These are phyloP conservation scores for Penicillium sp. DNA, from an alignment of 2,329 filamentous ascomycete genomes.

Conservation along the genomic window DNA sequence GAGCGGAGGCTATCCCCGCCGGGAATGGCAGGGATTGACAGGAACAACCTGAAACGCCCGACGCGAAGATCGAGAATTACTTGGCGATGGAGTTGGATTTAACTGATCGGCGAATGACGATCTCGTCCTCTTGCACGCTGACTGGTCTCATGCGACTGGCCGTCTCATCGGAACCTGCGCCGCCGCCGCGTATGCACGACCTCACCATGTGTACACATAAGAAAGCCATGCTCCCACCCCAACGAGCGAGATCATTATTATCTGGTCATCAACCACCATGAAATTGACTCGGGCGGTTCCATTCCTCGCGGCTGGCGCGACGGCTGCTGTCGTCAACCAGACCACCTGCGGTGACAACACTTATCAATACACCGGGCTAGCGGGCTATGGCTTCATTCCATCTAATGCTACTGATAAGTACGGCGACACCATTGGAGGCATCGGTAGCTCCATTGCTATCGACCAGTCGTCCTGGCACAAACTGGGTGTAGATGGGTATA, in stretches of 20 bases:
- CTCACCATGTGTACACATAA: neutral
- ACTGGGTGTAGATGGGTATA: slow-evolving; percentile 56
- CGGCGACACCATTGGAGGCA: slow-evolving; percentile 70
- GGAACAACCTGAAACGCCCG: neutral
- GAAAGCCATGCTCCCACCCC: neutral
- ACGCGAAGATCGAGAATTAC: slow-evolving; percentile 10
- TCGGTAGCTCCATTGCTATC: slow-evolving; percentile 69
- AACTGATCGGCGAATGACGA: slow-evolving; percentile 16
- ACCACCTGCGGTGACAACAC: slow-evolving; percentile 64
- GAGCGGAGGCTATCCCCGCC: slow-evolving; percentile 9
- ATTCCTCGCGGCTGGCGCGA: slow-evolving; percentile 22
- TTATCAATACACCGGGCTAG: slow-evolving; percentile 70
- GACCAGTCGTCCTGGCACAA: slow-evolving; percentile 64
- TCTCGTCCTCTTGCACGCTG: slow-evolving; percentile 13
- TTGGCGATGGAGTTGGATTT: slow-evolving; percentile 14
- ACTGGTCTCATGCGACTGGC: neutral
- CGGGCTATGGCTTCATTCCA: slow-evolving; percentile 67
- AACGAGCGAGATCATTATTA: too few species aligned
- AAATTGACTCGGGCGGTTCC: slow-evolving; percentile 20
- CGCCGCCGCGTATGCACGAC: neutral
- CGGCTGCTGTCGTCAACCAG: slow-evolving; percentile 44
- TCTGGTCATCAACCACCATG: slow-evolving; percentile 20
- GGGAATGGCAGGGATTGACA: slow-evolving; percentile 8
- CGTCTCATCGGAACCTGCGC: neutral
- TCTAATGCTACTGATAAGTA: slow-evolving; percentile 66